Percentiles rank a stretch among this genome's conserved stretches.
phyloP scores from a whole-genome alignment of 805 yeast species.

The Candida cerambycidarum region DNA sequence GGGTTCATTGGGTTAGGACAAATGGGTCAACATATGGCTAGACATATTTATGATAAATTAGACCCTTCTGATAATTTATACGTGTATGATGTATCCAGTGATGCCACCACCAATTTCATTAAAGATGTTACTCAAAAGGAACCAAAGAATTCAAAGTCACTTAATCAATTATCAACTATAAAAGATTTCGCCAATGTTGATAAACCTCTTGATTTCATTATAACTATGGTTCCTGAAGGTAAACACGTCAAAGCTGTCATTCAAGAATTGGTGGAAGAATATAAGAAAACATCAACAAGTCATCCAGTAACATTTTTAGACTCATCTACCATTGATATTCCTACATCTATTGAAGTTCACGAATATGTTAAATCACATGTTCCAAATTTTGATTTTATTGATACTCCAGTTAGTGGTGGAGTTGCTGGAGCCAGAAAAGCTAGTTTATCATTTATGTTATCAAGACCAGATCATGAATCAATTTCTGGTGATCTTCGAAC shows the following conservation, averaged over 20 bases:
- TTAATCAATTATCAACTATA: slow-evolving; percentile 19
- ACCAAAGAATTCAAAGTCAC: slow-evolving; percentile 21
- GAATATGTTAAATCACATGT: slow-evolving; percentile 29
- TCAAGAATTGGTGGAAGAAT: slow-evolving; percentile 34
- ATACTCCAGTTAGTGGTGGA: slow-evolving; percentile 59
- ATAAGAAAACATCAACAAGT: slow-evolving; percentile 18
- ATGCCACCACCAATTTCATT: slow-evolving; percentile 25
- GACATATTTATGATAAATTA: slow-evolving; percentile 43
- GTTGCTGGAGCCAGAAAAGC: slow-evolving; percentile 54
- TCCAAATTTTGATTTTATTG: slow-evolving; percentile 45
- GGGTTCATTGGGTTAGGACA: slow-evolving; percentile 60
- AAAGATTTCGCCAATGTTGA: slow-evolving; percentile 30
- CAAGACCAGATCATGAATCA: slow-evolving; percentile 29
- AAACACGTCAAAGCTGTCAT: slow-evolving; percentile 45
- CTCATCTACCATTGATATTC: slow-evolving; percentile 52
- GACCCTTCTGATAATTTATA: slow-evolving; percentile 38
- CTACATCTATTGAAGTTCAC: slow-evolving; percentile 44
- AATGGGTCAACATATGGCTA: slow-evolving; percentile 59
- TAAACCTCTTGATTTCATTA: slow-evolving; percentile 37
- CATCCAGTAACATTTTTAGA: slow-evolving; percentile 38
- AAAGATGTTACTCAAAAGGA: slow-evolving; percentile 20
- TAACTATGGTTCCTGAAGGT: slow-evolving; percentile 59
- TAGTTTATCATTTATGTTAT: slow-evolving; percentile 53
- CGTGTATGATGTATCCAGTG: slow-evolving; percentile 43
- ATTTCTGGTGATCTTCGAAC: slow-evolving; percentile 30